Percentiles rank a stretch among this genome's conserved stretches.
phyloP scores from a whole-genome alignment of 306 rosid species.

The Corylus americana region DNA sequence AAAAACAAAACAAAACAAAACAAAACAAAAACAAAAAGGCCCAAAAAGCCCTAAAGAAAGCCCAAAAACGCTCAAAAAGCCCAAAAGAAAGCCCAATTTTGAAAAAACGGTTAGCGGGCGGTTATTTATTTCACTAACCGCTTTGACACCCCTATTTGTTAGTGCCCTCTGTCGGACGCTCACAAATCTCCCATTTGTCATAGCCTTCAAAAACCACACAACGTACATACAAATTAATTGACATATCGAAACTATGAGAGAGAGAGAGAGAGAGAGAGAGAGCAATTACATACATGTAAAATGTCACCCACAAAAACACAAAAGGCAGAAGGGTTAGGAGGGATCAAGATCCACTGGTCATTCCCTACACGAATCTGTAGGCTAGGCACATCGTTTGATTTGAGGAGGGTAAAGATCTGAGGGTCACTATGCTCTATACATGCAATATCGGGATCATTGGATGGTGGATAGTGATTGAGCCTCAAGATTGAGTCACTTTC shows the following conservation, averaged over 20 bases:
- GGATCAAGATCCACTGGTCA: conserved; percentile 44
- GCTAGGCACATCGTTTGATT: conserved; percentile 83
- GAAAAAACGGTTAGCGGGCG: no score
- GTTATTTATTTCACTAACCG: no score
- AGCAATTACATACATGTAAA: no score
- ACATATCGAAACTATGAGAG: no score
- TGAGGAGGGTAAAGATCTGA: conserved; percentile 69
- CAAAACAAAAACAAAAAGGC: no score
- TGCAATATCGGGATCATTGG: conserved; percentile 33
- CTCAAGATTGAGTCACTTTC: conserved; percentile 69
- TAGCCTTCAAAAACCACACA: conserved; percentile 42
- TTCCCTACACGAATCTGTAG: no score
- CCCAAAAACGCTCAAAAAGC: no score
- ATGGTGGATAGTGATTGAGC: conserved; percentile 73
- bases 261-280: background rate
- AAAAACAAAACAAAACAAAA: no score
- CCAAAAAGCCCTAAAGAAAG: no score
- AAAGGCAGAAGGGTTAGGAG: conserved; percentile 66
- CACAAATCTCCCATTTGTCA: conserved; percentile 81
- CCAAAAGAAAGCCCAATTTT: no score
- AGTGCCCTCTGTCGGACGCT: conserved; percentile 80
- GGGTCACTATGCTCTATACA: conserved; percentile 91
- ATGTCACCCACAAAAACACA: conserved; percentile 76
- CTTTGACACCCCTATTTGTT: conserved; percentile 14
- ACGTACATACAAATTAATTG: no score